Base-by-base conservation (phyloP, 768 basidiomycete genomes). In the Leucosporidium scottii region DNA sequence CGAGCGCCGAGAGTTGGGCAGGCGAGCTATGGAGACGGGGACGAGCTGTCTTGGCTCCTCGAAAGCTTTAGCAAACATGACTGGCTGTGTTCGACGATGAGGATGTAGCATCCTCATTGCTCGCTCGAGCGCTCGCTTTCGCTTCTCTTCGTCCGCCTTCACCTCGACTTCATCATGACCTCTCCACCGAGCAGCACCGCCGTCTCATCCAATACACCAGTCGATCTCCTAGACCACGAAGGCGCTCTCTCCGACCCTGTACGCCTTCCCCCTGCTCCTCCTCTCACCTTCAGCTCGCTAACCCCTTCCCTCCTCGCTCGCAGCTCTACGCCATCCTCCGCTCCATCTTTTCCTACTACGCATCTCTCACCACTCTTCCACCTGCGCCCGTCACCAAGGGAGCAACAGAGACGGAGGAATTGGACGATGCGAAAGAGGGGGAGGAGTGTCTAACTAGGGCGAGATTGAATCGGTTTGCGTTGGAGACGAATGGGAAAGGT, bases 401-500 rank as follows among this genome's bases (percentile, higher is more conserved):
- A n/a, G 23, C 39, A 10, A 39, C 57, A 8, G 39, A 44, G 39
- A 44, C 39, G 39, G 39, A 44, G 8, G 39, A 44, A 15, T 13
- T 44, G 10, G 39, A 44, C 8, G 10, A 44, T 12, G 39, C 39
- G 39, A 44, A 44, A 10, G 39, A 44, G 15, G 39, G 39, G 15
- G 39, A 44, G 13, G 39, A 44, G 39, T 44, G 39, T 4, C 36
- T 58, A 1, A 21, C 57, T 2, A 34, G 57, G 23, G 34, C 17
- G 8, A 36, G 39, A 23, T 15, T 58, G 57, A 39, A 36, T 12
- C 57, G 57, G 1, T 58, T 58, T 28, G 30, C 57, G 3, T 1
- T 23, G 3, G 57, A 58, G 7, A 58, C 57, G 23, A 58, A 58
- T n/a, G 57, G 57, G 20, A 34, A 58, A 39, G 34, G 57, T 58